Base-by-base conservation (phyloP, 495 filamentous ascomycete genomes). In the Penicillium lividum region DNA sequence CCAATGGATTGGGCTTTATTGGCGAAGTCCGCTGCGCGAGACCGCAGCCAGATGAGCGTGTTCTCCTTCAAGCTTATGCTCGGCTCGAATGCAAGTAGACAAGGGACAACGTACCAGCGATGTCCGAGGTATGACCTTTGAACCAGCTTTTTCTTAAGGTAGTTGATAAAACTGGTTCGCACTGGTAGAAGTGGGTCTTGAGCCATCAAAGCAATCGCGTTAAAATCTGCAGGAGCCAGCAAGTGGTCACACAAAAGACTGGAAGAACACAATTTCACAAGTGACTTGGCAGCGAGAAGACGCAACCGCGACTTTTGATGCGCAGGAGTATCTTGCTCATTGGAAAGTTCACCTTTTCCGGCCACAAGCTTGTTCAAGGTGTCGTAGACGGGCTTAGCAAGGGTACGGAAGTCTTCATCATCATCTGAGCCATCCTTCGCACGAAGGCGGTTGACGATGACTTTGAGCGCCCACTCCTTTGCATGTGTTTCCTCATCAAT, bases 51-150 rank as follows among this genome's bases (percentile, higher is more conserved):
- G 0, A 89, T 97, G 45, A 89, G 82, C 0, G 87, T 87, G 34
- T 86, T 86, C 40, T 85, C 83, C 65, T 85, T 87, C 70, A 95
- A 81, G 13, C 80, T 76, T 3, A 68, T 58, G 38, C 81, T 79
- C 4, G 94, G 94, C 73, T 99, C 94, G 62, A 92, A 97, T 2
- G 94, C 93, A 56, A 92, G 85, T 31, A 98, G 74, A 75, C 95
- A 98, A 5, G 93, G 80, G 44, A 96, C 84, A 7, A 88, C 88
- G 68, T 95, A 95, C 81, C 91, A 99, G 7, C 95, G 83, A 11
- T 80, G 65, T 47, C 72, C 66, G 7, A 80, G 57, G 27, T 67
- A 63, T 7, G 74, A 63, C 16, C 66, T 69, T 54, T 78, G 78
- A 2, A 86, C 80, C 7, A 99, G 81, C 59, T 84, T 85, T 74